These are phyloP conservation scores for Sporothrix curviconia DNA, from an alignment of 2,329 filamentous ascomycete genomes.

Conservation along the genomic window DNA sequence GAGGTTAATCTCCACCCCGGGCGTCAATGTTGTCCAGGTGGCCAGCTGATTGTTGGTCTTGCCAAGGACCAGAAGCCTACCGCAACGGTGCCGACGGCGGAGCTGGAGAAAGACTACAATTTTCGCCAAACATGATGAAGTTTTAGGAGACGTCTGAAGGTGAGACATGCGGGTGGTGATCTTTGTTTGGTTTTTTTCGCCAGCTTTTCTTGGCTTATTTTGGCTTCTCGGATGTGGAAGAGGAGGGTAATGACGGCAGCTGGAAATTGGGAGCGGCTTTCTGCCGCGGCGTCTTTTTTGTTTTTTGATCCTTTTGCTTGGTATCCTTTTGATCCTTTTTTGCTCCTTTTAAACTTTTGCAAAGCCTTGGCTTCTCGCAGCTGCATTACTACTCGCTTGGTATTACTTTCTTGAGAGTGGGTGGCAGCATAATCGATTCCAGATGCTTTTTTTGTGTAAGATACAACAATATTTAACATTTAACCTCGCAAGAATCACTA, in stretches of 20 bases:
- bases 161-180: too few relatives aligned
- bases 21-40: conserved; percentile 71
- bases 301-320: background rate
- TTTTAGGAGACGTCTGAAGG: too few relatives aligned
- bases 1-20: conserved; percentile 64
- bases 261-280: too few relatives aligned
- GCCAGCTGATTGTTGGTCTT: conserved; percentile 68
- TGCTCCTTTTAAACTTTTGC: too few relatives aligned
- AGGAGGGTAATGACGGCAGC: background rate
- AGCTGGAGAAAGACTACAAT: conserved; percentile 74
- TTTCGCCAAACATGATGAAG: conserved; percentile 63
- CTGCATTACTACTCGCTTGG: too few relatives aligned
- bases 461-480: too few relatives aligned
- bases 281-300: background rate
- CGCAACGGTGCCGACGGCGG: conserved; percentile 56
- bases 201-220: background rate
- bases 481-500: too few relatives aligned
- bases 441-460: too few relatives aligned
- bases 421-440: too few relatives aligned
- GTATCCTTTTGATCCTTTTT: background rate
- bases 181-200: background rate
- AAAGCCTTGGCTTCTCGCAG: too few relatives aligned
- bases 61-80: conserved; percentile 51
- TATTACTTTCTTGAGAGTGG: too few relatives aligned
- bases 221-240: background rate